These are phyloP conservation scores for Apophysomyces variabilis DNA, from an alignment of 371 early-diverging fungal species.

Conservation along the genomic window DNA sequence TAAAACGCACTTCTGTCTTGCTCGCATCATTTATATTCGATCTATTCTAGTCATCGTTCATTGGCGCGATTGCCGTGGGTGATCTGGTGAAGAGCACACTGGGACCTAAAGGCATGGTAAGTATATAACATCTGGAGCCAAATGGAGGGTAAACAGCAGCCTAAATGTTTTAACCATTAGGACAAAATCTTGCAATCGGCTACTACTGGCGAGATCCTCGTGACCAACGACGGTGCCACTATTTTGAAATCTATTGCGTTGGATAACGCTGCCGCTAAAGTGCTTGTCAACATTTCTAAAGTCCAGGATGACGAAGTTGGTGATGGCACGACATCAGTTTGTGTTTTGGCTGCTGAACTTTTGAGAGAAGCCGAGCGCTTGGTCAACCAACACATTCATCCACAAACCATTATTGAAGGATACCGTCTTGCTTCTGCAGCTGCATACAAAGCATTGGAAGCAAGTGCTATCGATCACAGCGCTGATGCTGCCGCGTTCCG, in stretches of 20 bases:
- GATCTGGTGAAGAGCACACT: constrained; percentile 96
- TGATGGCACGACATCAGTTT: constrained; percentile 99
- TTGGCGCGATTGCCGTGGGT: constrained; percentile 95
- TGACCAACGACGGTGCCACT: constrained; percentile 99
- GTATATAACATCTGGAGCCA: constrained; percentile 9
- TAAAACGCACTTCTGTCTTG: not conserved
- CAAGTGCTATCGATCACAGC: constrained; percentile 84
- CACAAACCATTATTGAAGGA: constrained; percentile 98
- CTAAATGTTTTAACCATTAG: constrained; percentile 45
- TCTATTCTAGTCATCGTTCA: constrained; percentile 77
- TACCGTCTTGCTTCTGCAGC: constrained; percentile 92
- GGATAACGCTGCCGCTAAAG: constrained; percentile 98
- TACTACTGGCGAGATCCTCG: constrained; percentile 83
- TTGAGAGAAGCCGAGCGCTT: constrained; percentile 97
- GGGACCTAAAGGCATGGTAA: constrained; percentile 88
- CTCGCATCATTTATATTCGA: not conserved
- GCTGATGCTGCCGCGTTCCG: constrained; percentile 71
- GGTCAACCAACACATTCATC: constrained; percentile 95
- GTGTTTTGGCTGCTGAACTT: constrained; percentile 97
- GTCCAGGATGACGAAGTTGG: constrained; percentile 99
- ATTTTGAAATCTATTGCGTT: constrained; percentile 98
- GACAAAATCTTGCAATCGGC: constrained; percentile 98
- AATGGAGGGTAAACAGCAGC: constrained; percentile 1
- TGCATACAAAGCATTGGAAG: constrained; percentile 88
- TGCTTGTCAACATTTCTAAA: constrained; percentile 97